These are phyloP conservation scores for Moelleriella libera DNA, from an alignment of 2,329 filamentous ascomycete genomes.

Conservation along the genomic window DNA sequence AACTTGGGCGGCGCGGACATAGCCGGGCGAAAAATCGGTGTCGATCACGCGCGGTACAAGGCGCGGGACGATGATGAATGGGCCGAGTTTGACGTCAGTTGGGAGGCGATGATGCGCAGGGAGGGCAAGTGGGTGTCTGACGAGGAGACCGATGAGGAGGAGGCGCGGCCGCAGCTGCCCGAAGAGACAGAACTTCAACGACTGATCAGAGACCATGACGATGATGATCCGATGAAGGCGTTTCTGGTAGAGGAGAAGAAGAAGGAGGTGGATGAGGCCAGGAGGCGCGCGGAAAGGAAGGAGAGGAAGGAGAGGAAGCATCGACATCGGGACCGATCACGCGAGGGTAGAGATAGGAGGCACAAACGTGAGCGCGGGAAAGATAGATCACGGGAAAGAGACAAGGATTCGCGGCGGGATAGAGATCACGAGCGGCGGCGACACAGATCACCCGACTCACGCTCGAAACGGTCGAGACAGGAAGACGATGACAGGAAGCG, in stretches of 20 bases:
- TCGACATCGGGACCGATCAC: slow-evolving; percentile 18
- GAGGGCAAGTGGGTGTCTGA: slow-evolving; percentile 30
- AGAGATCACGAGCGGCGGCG: slow-evolving; percentile 7
- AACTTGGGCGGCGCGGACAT: slow-evolving; percentile 83
- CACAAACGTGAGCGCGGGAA: slow-evolving; percentile 7
- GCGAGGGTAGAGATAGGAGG: slow-evolving; percentile 12
- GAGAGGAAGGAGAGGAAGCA: slow-evolving; percentile 28
- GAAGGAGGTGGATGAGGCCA: slow-evolving; percentile 65
- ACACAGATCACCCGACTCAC: slow-evolving; percentile 14
- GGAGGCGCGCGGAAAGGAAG: slow-evolving; percentile 29
- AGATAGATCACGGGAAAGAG: not conserved
- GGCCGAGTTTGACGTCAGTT: slow-evolving; percentile 43
- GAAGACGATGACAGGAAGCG: slow-evolving; percentile 13
- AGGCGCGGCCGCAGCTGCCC: slow-evolving; percentile 50
- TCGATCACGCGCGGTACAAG: slow-evolving; percentile 92
- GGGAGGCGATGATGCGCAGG: slow-evolving; percentile 42
- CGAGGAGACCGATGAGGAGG: slow-evolving; percentile 31
- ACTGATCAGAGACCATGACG: slow-evolving; percentile 69
- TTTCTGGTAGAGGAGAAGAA: slow-evolving; percentile 85
- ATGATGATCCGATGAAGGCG: slow-evolving; percentile 95
- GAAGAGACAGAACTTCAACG: slow-evolving; percentile 71
- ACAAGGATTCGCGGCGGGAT: slow-evolving; percentile 7
- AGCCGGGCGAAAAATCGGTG: slow-evolving; percentile 63
- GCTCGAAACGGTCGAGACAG: slow-evolving; percentile 13
- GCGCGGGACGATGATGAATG: slow-evolving; percentile 63